Evolutionary conservation across 2,329 filamentous ascomycete genomes (phyloP), one percentile per base, ranked within the genome.

Genomic region (Sporothrix dimorphospora): DNA sequence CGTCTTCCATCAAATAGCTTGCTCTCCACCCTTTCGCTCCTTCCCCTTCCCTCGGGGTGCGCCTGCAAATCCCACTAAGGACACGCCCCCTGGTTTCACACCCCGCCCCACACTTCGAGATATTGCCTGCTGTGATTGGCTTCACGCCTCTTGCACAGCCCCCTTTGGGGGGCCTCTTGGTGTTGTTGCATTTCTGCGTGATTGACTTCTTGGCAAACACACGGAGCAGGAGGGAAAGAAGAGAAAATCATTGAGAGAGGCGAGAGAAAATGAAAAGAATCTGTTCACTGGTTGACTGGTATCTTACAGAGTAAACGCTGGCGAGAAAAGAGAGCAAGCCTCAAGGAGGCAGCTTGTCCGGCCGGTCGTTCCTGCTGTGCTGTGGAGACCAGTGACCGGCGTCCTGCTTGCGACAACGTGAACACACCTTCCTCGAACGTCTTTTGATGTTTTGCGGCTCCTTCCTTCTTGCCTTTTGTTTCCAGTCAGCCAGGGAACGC

Each of bases 101-200:
- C 68, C 57, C 69, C 4, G 27, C 14, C 19, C 69, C 69, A 70
- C 57, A 63, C 45, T 40, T 40, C n/a, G 12, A 70, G 30, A 70
- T 53, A 63, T 47, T 24, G n/a, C n/a, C 11, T 4, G 19, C 57
- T n/a, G 14, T 73, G 61, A 73, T 73, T 73, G 72, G 72, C 63
- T 42, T 3, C 6, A 8, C 38, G 51, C 12, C n/a, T 57, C 49
- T 72, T 73, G 72, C 72, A 73, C 72, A 73, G 72, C 72, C 72
- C 69, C 72, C 72, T 71, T 72, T 38, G 42, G 69, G 38, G 34
- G 49, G 7, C 34, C 49, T 45, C 40, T 57, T 61, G 51, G 55
- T 67, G 51, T n/a, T 67, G 68, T 72, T 61, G 70, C 65, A 72
- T 51, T 68, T 72, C 71, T 72, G 71, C 71, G 65, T 72, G 71